A percentile compares a stretch with the other conserved stretches of the same genome.
Evolutionary conservation across 139 green algal species (phyloP).

Genomic region (Chlorella sp.): DNA sequence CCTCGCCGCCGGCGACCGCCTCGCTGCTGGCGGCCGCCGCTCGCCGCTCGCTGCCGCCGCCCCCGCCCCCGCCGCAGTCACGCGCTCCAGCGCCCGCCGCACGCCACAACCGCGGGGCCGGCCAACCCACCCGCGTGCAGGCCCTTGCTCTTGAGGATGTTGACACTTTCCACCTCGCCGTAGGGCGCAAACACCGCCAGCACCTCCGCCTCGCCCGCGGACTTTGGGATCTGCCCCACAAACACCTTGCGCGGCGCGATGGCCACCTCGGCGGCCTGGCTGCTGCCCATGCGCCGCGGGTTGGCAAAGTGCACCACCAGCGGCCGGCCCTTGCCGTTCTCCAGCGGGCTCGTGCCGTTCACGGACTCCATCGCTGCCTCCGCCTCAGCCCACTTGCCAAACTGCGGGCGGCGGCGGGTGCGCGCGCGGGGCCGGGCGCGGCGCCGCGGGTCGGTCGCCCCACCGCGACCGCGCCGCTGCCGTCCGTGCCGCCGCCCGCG

Average conservation of each 20-base stretch:
- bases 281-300: slow-evolving; percentile 55
- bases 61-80: no score
- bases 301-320: slow-evolving; percentile 86
- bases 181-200: slow-evolving; percentile 69
- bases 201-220: slow-evolving; percentile 62
- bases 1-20: no score
- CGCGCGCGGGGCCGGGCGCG: no score
- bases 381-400: slow-evolving; percentile 53
- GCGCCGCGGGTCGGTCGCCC: no score
- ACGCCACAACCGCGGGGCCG: neutral
- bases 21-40: no score
- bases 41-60: no score
- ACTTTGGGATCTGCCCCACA: slow-evolving; percentile 80
- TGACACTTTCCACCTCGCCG: slow-evolving; percentile 75
- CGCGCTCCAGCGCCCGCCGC: no score
- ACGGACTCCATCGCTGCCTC: slow-evolving; percentile 70
- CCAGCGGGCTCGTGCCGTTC: slow-evolving; percentile 62
- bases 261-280: slow-evolving; percentile 52
- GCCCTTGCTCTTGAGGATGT: slow-evolving; percentile 53
- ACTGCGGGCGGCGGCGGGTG: no score
- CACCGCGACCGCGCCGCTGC: no score
- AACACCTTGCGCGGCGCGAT: slow-evolving; percentile 90
- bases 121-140: slow-evolving; percentile 13
- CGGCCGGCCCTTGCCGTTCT: slow-evolving; percentile 49
- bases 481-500: no score